phyloP scores from a whole-genome alignment of 179 eudicot species.

The Pouteria campechiana region DNA sequence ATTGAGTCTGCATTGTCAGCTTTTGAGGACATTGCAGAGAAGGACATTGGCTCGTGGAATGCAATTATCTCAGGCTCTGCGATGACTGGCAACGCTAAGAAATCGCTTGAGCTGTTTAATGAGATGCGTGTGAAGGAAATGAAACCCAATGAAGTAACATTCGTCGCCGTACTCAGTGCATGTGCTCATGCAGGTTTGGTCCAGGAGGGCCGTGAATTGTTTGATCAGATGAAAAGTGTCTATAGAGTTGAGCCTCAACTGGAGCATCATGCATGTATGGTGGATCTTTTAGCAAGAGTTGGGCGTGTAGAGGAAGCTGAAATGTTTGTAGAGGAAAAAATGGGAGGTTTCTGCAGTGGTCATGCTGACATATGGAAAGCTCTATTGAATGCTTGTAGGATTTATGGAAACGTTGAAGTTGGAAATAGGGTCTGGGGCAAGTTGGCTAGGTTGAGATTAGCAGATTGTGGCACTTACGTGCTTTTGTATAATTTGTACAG shows the following conservation, averaged over 20 bases:
- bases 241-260: slow-evolving; percentile 17
- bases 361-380: slow-evolving; percentile 34
- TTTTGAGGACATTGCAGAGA: slow-evolving; percentile 14
- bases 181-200: slow-evolving; percentile 29
- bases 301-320: slow-evolving; percentile 29
- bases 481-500: slow-evolving; percentile 23
- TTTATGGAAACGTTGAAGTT: slow-evolving; percentile 19
- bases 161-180: slow-evolving; percentile 24
- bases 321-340: slow-evolving; percentile 14
- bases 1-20: slow-evolving; percentile 20
- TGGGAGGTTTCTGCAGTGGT: slow-evolving; percentile 14
- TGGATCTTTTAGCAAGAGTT: slow-evolving; percentile 29
- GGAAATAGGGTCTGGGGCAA: slow-evolving; percentile 22
- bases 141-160: slow-evolving; percentile 19
- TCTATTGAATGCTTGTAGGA: slow-evolving; percentile 23
- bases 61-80: slow-evolving; percentile 28
- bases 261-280: slow-evolving; percentile 33
- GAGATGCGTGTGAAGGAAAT: slow-evolving; percentile 13
- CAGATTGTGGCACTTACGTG: slow-evolving; percentile 24
- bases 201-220: slow-evolving; percentile 19
- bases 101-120: slow-evolving; percentile 15
- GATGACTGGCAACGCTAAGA: slow-evolving; percentile 23
- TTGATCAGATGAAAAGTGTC: slow-evolving; percentile 15
- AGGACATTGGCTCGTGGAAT: slow-evolving; percentile 34
- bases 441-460: slow-evolving; percentile 13